Conservation (phyloP, 2,329 filamentous ascomycete genomes). For the Botryosphaeria agaves region DNA sequence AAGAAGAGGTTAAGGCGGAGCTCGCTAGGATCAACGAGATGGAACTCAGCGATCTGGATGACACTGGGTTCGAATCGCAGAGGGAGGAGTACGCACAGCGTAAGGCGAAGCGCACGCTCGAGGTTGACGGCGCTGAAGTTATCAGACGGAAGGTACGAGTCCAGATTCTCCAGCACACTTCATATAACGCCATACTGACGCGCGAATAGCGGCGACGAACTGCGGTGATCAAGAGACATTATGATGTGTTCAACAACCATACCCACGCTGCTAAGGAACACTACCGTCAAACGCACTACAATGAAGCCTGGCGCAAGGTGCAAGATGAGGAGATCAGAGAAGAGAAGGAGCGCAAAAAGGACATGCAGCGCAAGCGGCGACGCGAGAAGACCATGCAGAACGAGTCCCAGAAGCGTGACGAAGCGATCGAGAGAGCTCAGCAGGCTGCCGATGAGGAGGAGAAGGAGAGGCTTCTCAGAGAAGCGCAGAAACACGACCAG, state of each 20-base stretch:
- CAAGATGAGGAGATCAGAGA: constrained; percentile 78
- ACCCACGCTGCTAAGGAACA: constrained; percentile 55
- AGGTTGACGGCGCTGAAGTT: constrained; percentile 46
- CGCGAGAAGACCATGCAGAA: constrained; percentile 89
- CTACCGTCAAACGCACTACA: constrained; percentile 61
- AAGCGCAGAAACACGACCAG: constrained; percentile 79
- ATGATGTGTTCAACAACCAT: constrained; percentile 46
- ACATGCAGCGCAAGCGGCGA: constrained; percentile 94
- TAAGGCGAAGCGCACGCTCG: constrained; percentile 48
- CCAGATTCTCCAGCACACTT: constrained; percentile 5
- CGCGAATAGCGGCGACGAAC: constrained; percentile 43
- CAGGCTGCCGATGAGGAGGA: constrained; percentile 70
- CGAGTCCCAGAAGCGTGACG: constrained; percentile 67
- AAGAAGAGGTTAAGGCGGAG: constrained; percentile 50
- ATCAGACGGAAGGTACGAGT: constrained; percentile 43
- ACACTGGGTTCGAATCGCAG: constrained; percentile 31
- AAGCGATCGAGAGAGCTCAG: constrained; percentile 60
- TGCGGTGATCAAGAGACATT: constrained; percentile 36
- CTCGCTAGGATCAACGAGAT: constrained; percentile 41
- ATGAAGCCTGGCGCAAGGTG: constrained; percentile 69
- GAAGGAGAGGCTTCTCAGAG: constrained; percentile 60
- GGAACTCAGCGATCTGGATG: constrained; percentile 40
- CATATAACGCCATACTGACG: too few species aligned
- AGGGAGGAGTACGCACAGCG: constrained; percentile 35
- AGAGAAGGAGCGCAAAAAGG: constrained; percentile 98